Evolutionary conservation across 2,329 filamentous ascomycete species (phyloP), one percentile per base, ranked within the genome.

Genomic region (Diplodia mutila): DNA sequence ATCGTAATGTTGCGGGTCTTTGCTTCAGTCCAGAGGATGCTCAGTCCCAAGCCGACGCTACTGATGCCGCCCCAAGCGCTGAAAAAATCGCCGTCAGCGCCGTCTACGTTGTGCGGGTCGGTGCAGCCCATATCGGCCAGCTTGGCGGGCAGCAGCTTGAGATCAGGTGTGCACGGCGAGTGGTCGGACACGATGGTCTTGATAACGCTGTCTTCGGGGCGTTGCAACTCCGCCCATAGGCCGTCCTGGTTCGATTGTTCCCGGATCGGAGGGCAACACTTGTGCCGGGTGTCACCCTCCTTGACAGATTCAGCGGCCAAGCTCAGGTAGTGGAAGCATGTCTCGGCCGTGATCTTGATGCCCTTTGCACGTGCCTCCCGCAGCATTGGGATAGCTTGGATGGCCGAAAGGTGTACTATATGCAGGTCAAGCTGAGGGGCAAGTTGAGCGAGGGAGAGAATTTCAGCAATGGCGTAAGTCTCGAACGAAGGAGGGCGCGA

Each of bases 31-130:
- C 94, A 90, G 6, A 99, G 85, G 71, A 99, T 97, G 4, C 93
- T 92, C 4, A 99, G 85, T 0, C 95, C 95, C 1, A 99, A 87
- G 0, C 95, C 95, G 21, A 99, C 94, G 4, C 91, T 95, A 4
- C 92, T 94, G 75, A 99, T 97, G 16, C 95, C 95, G 65, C 95
- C 95, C 95, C 95, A 99, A 0, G 94, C 94, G 4, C 91, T 89
- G 81, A 98, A 95, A 85, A 99, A 98, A 81, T 98, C 92, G 46
- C 95, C 95, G 49, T 78, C 78, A 27, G 80, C 78, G 25, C 82
- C 80, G 66, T 73, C 76, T 39, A 64, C 71, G 64, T 69, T 71
- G 61, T 77, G 55, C n/a, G 70, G 57, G 23, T 71, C 59, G 46
- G 57, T 73, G 69, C 3, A 81, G 69, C 73, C 74, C 72, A 77